Base-by-base conservation (phyloP, 2,329 filamentous ascomycete species). In the Colletotrichum destructivum region DNA sequence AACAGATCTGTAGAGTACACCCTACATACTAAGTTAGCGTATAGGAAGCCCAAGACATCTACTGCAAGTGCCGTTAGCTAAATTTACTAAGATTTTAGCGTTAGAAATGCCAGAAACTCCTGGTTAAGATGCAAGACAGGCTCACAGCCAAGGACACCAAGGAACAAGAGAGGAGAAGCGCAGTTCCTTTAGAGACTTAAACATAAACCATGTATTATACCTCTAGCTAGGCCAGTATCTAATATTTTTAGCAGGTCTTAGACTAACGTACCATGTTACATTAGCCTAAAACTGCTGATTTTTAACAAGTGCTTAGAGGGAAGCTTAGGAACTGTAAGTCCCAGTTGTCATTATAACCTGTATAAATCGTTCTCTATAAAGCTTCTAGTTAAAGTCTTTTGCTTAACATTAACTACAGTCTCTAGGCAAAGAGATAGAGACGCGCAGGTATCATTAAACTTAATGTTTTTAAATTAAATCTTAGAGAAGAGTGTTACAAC, bases 1-100 rank as follows among this genome's bases (percentile, higher is more conserved):
- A 3, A 26, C 23, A 26, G 8, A 13, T 40, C 18, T 21, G 31
- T 56, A 18, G 35, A 56, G 6, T 56, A n/a, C 35, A 23, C 16
- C 54, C 18, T 11, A 40, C 18, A 40, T 56, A 56, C 54, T 56
- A 6, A 56, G 35, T 40, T 12, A 9, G n/a, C 4, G 1, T 12
- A 35, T 13, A 56, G 54, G 35, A 56, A 56, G 54, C 54, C 31
- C 11, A 40, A 42, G 54, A 56, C 16, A 56, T 56, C 35, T 40
- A 40, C 12, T 18, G 18, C 31, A 40, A 40, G 31, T 40, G 54
- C 18, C 54, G 35, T 21, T 56, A 35, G 54, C 54, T 35, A 15
- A 6, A 40, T 56, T 21, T 40, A 56, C 18, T 5, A 18, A 56
- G 54, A 40, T 56, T 40, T 11, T 35, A 56, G 54, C 54, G 35